Evolutionary conservation across 352 stramenopile genomes (phyloP).

Genomic region (Globisporangium nodosum): DNA sequence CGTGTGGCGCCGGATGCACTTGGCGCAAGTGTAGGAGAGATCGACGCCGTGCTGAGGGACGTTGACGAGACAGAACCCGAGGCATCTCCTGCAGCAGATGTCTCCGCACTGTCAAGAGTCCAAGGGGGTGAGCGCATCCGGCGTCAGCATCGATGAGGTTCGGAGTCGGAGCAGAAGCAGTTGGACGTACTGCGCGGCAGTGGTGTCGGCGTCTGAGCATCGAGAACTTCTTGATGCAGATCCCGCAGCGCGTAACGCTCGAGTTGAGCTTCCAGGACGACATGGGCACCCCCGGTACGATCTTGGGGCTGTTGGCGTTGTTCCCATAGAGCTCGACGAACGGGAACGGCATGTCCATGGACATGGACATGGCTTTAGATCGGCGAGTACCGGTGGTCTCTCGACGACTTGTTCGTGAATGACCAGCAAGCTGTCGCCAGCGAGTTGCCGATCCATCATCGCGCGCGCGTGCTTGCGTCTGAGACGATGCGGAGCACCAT

Average conservation of each 20-base stretch:
- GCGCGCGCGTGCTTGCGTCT: too few species aligned
- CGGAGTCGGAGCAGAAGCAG: too few species aligned
- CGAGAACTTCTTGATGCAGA: conserved; percentile 64
- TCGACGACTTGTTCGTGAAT: too few species aligned
- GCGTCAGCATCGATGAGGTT: too few species aligned
- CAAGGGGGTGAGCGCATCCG: conserved; percentile 12
- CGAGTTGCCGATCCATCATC: too few species aligned
- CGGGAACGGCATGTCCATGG: conserved; percentile 41
- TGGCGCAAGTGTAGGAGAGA: conserved; percentile 57
- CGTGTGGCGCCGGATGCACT: conserved; percentile 53
- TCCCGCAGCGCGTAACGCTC: conserved; percentile 36
- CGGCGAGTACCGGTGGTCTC: too few species aligned
- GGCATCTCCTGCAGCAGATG: conserved; percentile 59
- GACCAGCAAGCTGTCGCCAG: too few species aligned
- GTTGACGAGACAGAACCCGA: conserved; percentile 66
- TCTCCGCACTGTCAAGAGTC: conserved; percentile 54
- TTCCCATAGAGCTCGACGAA: conserved; percentile 38
- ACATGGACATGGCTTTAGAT: too few species aligned
- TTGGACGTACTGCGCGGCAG: conserved; percentile 48
- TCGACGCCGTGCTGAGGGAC: conserved; percentile 56
- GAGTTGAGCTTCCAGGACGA: conserved; percentile 50
- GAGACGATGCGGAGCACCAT: too few species aligned
- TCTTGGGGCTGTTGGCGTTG: conserved; percentile 22
- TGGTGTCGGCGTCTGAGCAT: conserved; percentile 64
- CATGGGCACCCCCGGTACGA: conserved; percentile 45